These are phyloP conservation scores for Dipodascopsis tothii DNA, from an alignment of 805 yeast species.

Conservation along the genomic window DNA sequence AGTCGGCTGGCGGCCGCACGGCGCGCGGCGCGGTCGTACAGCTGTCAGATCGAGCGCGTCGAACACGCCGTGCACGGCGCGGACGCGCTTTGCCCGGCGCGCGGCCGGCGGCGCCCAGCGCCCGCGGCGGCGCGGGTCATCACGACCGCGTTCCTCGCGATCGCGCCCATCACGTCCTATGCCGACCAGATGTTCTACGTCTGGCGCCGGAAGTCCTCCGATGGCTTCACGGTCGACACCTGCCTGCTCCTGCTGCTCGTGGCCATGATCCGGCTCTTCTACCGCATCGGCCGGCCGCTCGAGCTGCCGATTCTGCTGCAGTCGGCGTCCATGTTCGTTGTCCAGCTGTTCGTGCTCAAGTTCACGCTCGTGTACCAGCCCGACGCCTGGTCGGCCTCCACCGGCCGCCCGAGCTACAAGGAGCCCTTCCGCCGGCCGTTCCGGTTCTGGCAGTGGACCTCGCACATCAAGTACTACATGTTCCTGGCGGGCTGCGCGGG, in stretches of 20 bases:
- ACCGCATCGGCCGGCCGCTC: slow-evolving; percentile 72
- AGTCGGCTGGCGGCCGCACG: no score
- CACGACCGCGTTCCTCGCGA: slow-evolving; percentile 59
- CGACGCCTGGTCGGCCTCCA: slow-evolving; percentile 18
- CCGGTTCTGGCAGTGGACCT: slow-evolving; percentile 82
- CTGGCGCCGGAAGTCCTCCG: slow-evolving; percentile 51
- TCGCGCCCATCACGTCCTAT: slow-evolving; percentile 80
- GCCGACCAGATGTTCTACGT: slow-evolving; percentile 75
- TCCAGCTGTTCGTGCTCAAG: slow-evolving; percentile 59
- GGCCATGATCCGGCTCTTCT: slow-evolving; percentile 62
- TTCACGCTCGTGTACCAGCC: slow-evolving; percentile 44
- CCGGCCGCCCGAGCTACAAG: slow-evolving; percentile 13
- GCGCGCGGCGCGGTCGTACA: no score
- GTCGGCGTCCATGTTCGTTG: slow-evolving; percentile 73
- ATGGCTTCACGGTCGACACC: slow-evolving; percentile 84
- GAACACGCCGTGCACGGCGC: no score
- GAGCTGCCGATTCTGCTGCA: slow-evolving; percentile 74
- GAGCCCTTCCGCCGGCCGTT: slow-evolving; percentile 41
- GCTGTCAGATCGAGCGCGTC: no score
- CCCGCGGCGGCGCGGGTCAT: slow-evolving; percentile 51
- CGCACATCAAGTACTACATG: slow-evolving; percentile 42
- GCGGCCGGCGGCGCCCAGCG: no score
- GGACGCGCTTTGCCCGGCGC: no score
- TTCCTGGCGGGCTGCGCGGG: slow-evolving; percentile 46
- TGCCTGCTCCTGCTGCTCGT: slow-evolving; percentile 87